Evolutionary conservation across 2,329 filamentous ascomycete genomes (phyloP), one percentile per base, ranked within the genome.

Genomic region (Trichothecium sympodiale): DNA sequence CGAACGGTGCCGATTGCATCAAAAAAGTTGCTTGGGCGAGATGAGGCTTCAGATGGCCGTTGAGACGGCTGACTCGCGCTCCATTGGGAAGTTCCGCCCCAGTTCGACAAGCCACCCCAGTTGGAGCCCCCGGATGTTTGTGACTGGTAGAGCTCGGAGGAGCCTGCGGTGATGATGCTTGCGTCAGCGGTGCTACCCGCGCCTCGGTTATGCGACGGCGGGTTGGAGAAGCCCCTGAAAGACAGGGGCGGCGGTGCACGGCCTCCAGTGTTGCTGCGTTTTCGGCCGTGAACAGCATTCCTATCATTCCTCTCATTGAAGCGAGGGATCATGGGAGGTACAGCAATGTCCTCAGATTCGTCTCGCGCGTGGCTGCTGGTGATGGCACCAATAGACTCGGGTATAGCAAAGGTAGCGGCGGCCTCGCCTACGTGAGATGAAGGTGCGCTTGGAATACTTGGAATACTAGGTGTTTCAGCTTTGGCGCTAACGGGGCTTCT

Each of bases 1-100:
- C 91, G 77, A 32, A 96, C 77, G 2, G 88, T 96, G 2, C 88
- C 87, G 39, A 93, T 80, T 2, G 83, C 83, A 47, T 93, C 87
- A 51, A 91, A 91, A 61, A 91, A 88, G 55, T 77, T 77, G 38
- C 61, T 62, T 1, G 63, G 59, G 5, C 60, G 54, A 8, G 67
- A 71, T 1, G 70, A 75, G 3, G 69, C 67, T 41, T 76, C 71
- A 0, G 70, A 73, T 3, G 68, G 70, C n/a, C 69, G 62, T 40
- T 66, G 61, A 5, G 68, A 71, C 31, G 51, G 54, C 40, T 59
- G 63, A 41, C 60, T 64, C 54, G 67, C 58, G 9, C 59, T 62
- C 59, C 61, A 68, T 13, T 62, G 57, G 35, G 29, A 26, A 12
- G 16, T 29, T 13, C 29, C 29, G 26, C 55, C 51, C 29, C 57